Evolutionary conservation across 176 grass and related monocot species (phyloP).

Genomic region (Cenchrus purpureus): DNA sequence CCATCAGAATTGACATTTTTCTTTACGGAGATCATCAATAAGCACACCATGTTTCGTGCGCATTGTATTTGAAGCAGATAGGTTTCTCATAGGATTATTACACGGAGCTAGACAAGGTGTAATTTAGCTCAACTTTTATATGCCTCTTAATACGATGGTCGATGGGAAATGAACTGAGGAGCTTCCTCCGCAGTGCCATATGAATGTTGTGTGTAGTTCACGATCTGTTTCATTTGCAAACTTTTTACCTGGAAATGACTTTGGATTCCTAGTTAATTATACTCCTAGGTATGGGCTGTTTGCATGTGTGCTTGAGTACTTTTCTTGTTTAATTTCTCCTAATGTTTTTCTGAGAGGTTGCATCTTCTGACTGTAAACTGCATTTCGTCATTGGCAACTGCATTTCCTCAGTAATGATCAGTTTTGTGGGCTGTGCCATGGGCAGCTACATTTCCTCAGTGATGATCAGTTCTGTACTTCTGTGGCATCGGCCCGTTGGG

Average conservation of each 20-base stretch:
- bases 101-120: conserved; percentile 24
- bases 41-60: conserved; percentile 31
- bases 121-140: conserved; percentile 16
- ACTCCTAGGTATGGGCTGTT: not conserved
- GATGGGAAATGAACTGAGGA: conserved; percentile 26
- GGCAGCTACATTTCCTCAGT: not conserved
- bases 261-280: not conserved
- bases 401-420: no score
- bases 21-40: conserved; percentile 34
- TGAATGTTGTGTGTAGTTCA: not conserved
- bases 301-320: not conserved
- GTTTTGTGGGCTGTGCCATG: no score
- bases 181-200: conserved; percentile 25
- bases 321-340: no score
- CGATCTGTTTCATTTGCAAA: conserved; percentile 16
- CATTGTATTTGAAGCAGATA: conserved; percentile 43
- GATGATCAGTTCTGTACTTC: not conserved
- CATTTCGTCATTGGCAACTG: no score
- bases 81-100: conserved; percentile 46
- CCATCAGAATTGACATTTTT: conserved; percentile 45
- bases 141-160: conserved; percentile 1
- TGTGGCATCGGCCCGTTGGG: not conserved
- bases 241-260: conserved; percentile 12
- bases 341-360: not conserved
- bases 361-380: not conserved